phyloP scores from a whole-genome alignment of 2,329 filamentous ascomycete species.

The Xylariales sp. region DNA sequence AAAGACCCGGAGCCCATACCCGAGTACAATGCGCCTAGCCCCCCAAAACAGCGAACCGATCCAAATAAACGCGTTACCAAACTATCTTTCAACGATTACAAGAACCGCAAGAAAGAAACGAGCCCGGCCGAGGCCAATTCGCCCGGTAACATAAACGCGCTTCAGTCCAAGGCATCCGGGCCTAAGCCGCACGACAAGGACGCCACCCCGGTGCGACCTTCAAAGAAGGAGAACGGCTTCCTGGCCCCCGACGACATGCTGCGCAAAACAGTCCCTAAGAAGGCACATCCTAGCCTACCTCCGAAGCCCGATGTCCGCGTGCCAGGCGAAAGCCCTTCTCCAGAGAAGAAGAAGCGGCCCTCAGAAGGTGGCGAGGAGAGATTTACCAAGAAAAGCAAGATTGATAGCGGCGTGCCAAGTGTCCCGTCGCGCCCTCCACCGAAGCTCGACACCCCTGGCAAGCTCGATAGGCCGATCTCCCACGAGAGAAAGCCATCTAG shows the following conservation, averaged over 20 bases:
- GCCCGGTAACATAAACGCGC: conserved; percentile 16
- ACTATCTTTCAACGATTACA: conserved; percentile 55
- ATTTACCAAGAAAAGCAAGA: conserved; percentile 41
- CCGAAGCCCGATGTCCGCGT: conserved; percentile 22
- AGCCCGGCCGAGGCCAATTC: conserved; percentile 18
- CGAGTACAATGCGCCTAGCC: conserved; percentile 24
- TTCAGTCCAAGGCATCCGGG: conserved; percentile 9
- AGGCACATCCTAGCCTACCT: conserved; percentile 11
- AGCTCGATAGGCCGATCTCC: conserved; percentile 13
- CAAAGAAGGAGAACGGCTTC: conserved; percentile 16
- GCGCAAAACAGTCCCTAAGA: conserved; percentile 17
- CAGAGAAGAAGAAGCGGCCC: conserved; percentile 42
- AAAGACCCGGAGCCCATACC: conserved; percentile 42
- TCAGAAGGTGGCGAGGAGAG: conserved; percentile 37
- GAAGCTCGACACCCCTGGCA: conserved; percentile 17
- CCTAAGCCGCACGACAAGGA: conserved; percentile 16
- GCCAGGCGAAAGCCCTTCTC: conserved; percentile 31
- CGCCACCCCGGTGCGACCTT: conserved; percentile 20
- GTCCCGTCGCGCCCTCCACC: conserved; percentile 12
- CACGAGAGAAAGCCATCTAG: conserved; percentile 17
- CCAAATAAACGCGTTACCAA: conserved; percentile 45
- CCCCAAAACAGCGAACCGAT: conserved; percentile 16
- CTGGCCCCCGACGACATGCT: conserved; percentile 16
- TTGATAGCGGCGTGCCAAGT: conserved; percentile 27
- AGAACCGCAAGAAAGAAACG: conserved; percentile 41